A percentile compares a stretch with the other conserved stretches of the same genome.
These are phyloP conservation scores for Trichoderma guizhouense DNA, from an alignment of 2,329 filamentous ascomycete genomes.

Conservation along the genomic window DNA sequence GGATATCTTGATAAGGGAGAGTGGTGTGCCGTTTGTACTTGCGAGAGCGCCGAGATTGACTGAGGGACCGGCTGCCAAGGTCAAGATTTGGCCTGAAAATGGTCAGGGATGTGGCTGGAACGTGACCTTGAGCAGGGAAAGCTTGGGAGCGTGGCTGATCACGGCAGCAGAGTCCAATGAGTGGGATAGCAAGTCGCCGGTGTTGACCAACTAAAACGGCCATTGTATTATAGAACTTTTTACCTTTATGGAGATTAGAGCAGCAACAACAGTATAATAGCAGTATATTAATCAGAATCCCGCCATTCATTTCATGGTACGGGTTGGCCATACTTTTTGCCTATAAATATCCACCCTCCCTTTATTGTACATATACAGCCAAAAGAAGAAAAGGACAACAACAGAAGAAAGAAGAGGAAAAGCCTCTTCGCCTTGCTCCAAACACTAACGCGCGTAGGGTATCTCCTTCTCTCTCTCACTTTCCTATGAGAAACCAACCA, in stretches of 20 bases:
- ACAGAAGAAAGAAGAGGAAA: not conserved
- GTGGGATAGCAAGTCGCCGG: conserved; percentile 44
- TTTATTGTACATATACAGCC: not conserved
- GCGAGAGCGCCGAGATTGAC: conserved; percentile 43
- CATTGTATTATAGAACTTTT: not conserved
- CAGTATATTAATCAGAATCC: not conserved
- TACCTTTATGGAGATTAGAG: not conserved
- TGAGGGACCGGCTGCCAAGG: conserved; percentile 33
- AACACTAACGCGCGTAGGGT: not conserved
- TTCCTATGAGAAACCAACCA: not conserved
- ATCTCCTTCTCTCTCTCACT: conserved; percentile 2
- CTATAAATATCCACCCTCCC: not conserved
- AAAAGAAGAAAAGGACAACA: not conserved
- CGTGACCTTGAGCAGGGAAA: conserved; percentile 34
- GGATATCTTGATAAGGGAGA: conserved; percentile 39
- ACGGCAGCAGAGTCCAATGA: conserved; percentile 38
- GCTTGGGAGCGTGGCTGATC: conserved; percentile 46
- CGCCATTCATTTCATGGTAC: not conserved
- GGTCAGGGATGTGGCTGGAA: conserved; percentile 42
- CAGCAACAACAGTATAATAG: not conserved
- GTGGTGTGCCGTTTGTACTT: conserved; percentile 36
- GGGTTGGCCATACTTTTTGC: not conserved
- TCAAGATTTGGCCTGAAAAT: conserved; percentile 41
- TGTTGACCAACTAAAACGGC: conserved; percentile 40
- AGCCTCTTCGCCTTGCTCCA: not conserved